Base-by-base conservation (phyloP, 2,329 filamentous ascomycete genomes). In the Phaeosphaeriaceae sp. region DNA sequence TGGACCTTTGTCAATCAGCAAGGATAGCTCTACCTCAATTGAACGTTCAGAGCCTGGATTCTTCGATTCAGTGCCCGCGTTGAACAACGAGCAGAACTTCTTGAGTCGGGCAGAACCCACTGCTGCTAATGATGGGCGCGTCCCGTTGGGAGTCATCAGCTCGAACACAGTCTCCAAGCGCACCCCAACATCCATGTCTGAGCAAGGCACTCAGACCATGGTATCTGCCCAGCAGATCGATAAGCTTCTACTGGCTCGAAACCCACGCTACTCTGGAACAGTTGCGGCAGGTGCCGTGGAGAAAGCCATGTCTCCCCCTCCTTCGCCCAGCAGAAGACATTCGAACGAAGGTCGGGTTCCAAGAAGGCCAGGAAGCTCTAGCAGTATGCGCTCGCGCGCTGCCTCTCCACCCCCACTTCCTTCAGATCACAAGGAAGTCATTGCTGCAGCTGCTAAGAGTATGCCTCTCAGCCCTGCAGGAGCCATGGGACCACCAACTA, bases 201-300 rank as follows among this genome's bases (percentile, higher is more conserved):
- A 97, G 69, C 89, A 91, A 65, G 87, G 89, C 54, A 90, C 91
- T 15, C 94, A 97, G 79, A 97, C 94, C 23, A 84, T 90, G 42
- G 82, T 97, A 28, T 96, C 93, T n/a, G 87, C 91, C 0, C 87
- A 91, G 51, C 89, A 91, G 56, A 92, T 97, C 63, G 93, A 97
- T 66, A 85, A 88, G 55, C 84, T 97, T 70, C 79, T 96, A 56
- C 85, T 85, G 65, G 83, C 84, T 54, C 88, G 86, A 67, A 75
- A 63, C 55, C 72, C 68, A 49, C 67, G 70, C 22, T 56, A 68
- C 54, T 70, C 69, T 30, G 65, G 66, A 15, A 71, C 70, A 8
- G 64, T 74, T 24, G 67, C 69, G 23, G 61, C 71, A 56, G 71
- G 73, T 52, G 69, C 63, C 46, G 60, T 74, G 3, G 75, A 77